These are phyloP conservation scores for Cytospora mali DNA, from an alignment of 2,329 filamentous ascomycete species.

Conservation along the genomic window DNA sequence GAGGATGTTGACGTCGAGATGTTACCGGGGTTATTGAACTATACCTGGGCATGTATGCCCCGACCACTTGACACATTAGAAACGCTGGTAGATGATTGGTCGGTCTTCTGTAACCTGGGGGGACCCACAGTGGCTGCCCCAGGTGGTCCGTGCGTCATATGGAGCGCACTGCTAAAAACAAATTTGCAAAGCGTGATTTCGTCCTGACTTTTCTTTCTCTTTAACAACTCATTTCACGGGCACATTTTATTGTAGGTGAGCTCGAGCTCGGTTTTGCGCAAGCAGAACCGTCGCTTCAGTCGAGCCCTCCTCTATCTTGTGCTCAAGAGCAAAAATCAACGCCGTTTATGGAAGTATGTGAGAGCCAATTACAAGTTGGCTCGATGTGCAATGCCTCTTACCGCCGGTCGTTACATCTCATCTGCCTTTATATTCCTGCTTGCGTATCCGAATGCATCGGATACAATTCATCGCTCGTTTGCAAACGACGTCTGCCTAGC, in stretches of 20 bases:
- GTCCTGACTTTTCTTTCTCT: conserved; percentile 37
- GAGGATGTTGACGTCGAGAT: conserved; percentile 42
- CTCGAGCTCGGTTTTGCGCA: conserved; percentile 53
- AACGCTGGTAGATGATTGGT: conserved; percentile 19
- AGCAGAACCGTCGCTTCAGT: conserved; percentile 49
- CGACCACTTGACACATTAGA: conserved; percentile 23
- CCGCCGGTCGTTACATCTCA: conserved; percentile 70
- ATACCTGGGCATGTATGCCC: no score
- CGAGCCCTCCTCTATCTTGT: conserved; percentile 75
- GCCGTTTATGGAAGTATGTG: conserved; percentile 72
- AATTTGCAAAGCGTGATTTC: conserved; percentile 31
- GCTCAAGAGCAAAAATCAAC: conserved; percentile 61
- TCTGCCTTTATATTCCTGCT: conserved; percentile 9
- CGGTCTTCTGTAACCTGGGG: not conserved
- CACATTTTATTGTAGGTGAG: conserved; percentile 74
- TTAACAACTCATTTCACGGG: conserved; percentile 65
- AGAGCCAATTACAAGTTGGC: conserved; percentile 57
- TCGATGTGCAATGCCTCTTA: conserved; percentile 70
- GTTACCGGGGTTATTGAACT: conserved; percentile 25
- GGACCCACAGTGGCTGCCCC: conserved; percentile 1
- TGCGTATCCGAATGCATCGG: not conserved
- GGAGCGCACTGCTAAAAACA: conserved; percentile 25
- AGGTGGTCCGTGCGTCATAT: conserved; percentile 15
- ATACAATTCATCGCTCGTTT: not conserved
- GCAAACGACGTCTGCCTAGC: not conserved